Evolutionary conservation across 2,329 filamentous ascomycete genomes (phyloP), one percentile per base, ranked within the genome.

Genomic region (Sclerotinia glacialis): DNA sequence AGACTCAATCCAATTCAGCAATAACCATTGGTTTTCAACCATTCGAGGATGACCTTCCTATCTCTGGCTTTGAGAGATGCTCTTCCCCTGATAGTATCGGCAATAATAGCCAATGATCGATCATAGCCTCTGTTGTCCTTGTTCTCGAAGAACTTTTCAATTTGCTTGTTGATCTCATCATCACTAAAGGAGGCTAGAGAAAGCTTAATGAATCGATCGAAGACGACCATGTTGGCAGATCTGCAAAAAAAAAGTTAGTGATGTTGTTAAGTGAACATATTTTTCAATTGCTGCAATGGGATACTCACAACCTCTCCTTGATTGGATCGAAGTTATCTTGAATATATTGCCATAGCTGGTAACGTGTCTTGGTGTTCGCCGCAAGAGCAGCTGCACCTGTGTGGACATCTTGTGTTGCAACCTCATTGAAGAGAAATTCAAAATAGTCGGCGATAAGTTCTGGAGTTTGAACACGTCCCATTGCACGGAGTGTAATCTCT

Each of bases 91-190:
- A 98, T 91, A 69, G 89, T 93, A 77, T 98, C 95, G 77, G 89
- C 88, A 69, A 94, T 89, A 71, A 96, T 92, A 71, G 89, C 89
- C 62, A 99, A 80, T 5, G 92, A 93, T 65, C 95, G 88, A 77
- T 96, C 91, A 78, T 93, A 98, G 59, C 88, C 90, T 74, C 87
- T 87, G 23, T 90, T 94, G 75, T 98, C 91, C 82, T 94, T 96
- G 74, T 85, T 85, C 73, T 85, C 83, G 82, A 98, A 99, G 83
- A 99, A 99, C 3, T 80, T 77, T 60, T 88, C 83, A 73, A 99
- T 95, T 64, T 97, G 92, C 70, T 87, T 83, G 69, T 92, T 85
- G 21, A 86, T 83, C 69, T 85, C 83, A 18, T 82, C 79, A 72
- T 92, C 88, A 3, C 91, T 86, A 77, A 96, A 98, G 76, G 91